Base-by-base conservation (phyloP, 352 stramenopile genomes). In the Phytopythium montanum region DNA sequence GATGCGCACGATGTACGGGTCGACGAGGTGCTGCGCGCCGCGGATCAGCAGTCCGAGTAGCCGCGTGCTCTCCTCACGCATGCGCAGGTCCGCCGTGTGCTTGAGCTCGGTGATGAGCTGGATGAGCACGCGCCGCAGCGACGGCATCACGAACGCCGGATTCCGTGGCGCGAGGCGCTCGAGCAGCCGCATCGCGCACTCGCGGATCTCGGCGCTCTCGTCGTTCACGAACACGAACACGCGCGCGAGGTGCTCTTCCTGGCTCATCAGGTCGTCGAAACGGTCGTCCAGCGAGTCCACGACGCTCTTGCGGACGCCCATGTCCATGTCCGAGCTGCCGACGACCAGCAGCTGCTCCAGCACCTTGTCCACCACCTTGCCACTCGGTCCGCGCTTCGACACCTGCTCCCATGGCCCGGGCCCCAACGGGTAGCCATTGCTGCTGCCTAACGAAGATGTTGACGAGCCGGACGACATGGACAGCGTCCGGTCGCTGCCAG, bases 221-320 rank as follows among this genome's bases (percentile, higher is more conserved):
- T 99, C 98, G 72, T 99, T 96, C 4, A 99, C 70, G 12, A 99
- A 70, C 21, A 98, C 77, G 59, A 99, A 98, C 1, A 99, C 61
- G 38, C 94, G 70, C 57, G 88, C 84, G 25, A 99, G 73, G 69
- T 99, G 90, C 48, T 88, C 74, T n/a, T 93, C 72, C 53, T 98
- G 94, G 56, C 79, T 97, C 49, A 99, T 69, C 60, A 97, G 87
- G 28, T 87, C 72, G 76, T 99, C 96, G 60, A 98, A 99, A 8
- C 94, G 73, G 18, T 74, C 66, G 64, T 98, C 87, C 7, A 99
- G 75, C 7, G 90, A 96, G 28, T 88, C 76, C 9, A 99, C 85
- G n/a, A 99, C 88, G 59, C 89, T 98, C 49, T 92, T 85, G 12
- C 97, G 90, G 23, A 99, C 93, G 28, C 76, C 70, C 5, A 84